Base-by-base conservation (phyloP, 208 protist species). In the Naegleria gruberi region DNA sequence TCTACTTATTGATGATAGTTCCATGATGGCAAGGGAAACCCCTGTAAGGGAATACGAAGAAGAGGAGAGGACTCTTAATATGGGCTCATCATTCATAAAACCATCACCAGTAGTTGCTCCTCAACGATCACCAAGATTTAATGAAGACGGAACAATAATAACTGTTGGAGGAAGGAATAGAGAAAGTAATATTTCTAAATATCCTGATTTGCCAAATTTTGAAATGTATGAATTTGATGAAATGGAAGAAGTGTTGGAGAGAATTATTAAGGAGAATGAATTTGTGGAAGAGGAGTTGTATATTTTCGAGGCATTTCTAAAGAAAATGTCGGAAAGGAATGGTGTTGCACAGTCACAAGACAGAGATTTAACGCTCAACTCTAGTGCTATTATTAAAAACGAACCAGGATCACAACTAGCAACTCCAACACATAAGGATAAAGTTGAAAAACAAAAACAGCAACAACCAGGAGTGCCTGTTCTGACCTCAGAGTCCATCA, bases 201-300 rank as follows among this genome's bases (percentile, higher is more conserved):
- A 77, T 77, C 65, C 65, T 7, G 65, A 77, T 37, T 8, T 77
- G 30, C 17, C 30, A 2, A 37, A 30, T 77, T 77, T 77, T 77
- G 65, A 77, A n/a, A 7, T 37, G 6, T 77, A 37, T 37, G 65
- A 77, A 8, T 30, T 77, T 8, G 17, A 37, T 77, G 65, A 77
- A 37, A 77, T 77, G 65, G 65, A 77, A n/a, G 65, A 77, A 5
- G 65, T 77, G 0, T n/a, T 77, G 0, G 65, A 77, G 8, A 19
- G 65, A 77, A 77, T 77, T 37, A 77, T 37, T 37, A 77, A 77
- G 30, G 65, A 77, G n/a, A 77, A 77, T 77, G 65, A 77, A 77
- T 77, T 77, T 77, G 65, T 77, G 10, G 65, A 77, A 37, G 65
- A 77, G 30, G 65, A 77, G n/a, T 30, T 37, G 17, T 37, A 37